Evolutionary conservation across 1,284 basidiomycete species (phyloP), one percentile per base, ranked within the genome.

Genomic region (Tilletiaria anomala): DNA sequence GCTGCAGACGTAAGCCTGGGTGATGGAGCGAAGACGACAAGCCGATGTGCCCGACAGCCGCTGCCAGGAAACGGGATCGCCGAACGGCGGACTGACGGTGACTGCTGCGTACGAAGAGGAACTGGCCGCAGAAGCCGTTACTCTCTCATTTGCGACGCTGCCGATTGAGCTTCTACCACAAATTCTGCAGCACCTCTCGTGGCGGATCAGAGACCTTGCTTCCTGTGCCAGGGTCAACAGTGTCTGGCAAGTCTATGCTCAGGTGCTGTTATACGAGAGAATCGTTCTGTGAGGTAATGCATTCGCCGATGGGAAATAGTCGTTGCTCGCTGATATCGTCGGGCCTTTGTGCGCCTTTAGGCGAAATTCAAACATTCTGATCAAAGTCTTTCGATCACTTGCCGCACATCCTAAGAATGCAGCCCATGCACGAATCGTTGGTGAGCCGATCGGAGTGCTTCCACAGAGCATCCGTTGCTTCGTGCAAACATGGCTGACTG

Each of bases 221-320:
- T 45, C 54, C 22, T 63, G 54, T 24, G 47, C 50, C 8, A 47
- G 45, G 4, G 53, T 56, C 6, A 52, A 42, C 12, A 43, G 37
- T 1, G 36, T 47, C 15, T 63, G 53, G 40, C 26, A 42, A 24
- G 3, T 38, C 4, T 40, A 47, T 12, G 56, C 60, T 0, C 52
- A 49, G 5, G 56, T 61, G 5, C 37, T 48, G 1, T 43, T 65
- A n/a, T 65, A 65, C 47, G 48, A 56, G 39, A 47, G 58, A 0
- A 44, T 65, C 10, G 57, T 54, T 38, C 49, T 65, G n/a, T 29
- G n/a, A 8, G 26, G 8, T 29, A 8, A 8, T 29, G 8, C 26
- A 8, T 8, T 29, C 26, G 10, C 26, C 26, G 10, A 29, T 8
- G 26, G 26, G 26, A 8, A 8, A n/a, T 29, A n/a, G 10, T 29